Evolutionary conservation across 495 filamentous ascomycete genomes (phyloP).

Genomic region (Tetracladium setigerum): DNA sequence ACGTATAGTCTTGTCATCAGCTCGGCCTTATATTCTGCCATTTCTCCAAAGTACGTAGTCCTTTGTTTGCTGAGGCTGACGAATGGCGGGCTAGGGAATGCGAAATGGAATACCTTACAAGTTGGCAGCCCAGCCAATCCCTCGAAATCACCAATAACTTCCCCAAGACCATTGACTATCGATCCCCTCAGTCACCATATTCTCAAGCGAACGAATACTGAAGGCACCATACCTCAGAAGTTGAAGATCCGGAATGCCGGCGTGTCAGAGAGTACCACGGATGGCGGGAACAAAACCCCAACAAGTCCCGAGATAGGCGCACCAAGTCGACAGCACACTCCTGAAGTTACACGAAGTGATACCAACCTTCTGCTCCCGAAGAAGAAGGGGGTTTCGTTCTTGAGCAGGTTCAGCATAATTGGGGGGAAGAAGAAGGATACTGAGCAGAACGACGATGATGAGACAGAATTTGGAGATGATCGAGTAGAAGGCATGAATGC

Average conservation of each 20-base stretch:
- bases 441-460: constrained; percentile 55
- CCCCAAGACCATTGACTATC: constrained; percentile 3
- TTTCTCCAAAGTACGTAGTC: too few species aligned
- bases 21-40: background rate
- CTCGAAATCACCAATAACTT: background rate
- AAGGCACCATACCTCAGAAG: constrained; percentile 59
- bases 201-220: constrained; percentile 72
- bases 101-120: too few species aligned
- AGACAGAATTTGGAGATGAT: constrained; percentile 60
- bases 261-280: constrained; percentile 37
- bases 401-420: constrained; percentile 74
- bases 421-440: constrained; percentile 65
- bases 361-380: constrained; percentile 34
- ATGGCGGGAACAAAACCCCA: constrained; percentile 43
- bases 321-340: constrained; percentile 26
- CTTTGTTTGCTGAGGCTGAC: too few species aligned
- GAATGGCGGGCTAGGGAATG: background rate
- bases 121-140: too few species aligned
- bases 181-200: constrained; percentile 41
- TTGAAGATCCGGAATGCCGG: constrained; percentile 37
- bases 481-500: constrained; percentile 76
- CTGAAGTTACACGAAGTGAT: constrained; percentile 30
- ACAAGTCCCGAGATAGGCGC: constrained; percentile 32
- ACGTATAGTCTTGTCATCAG: background rate
- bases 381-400: constrained; percentile 77